phyloP scores from a whole-genome alignment of 768 basidiomycete genomes.

The Sutorius australiensis region DNA sequence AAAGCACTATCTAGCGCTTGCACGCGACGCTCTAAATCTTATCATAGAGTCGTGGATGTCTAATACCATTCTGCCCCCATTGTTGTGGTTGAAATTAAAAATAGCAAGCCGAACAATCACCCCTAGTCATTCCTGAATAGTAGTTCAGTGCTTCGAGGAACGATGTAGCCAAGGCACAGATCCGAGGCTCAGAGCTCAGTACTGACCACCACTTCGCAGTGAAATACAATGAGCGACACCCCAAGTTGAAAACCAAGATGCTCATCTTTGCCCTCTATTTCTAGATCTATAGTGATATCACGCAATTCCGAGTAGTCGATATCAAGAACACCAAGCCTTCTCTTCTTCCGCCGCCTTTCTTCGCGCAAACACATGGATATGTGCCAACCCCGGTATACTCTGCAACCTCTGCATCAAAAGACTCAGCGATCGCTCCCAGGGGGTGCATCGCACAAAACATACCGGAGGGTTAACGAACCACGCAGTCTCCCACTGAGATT shows the following conservation, averaged over 20 bases:
- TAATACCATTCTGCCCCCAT: neutral
- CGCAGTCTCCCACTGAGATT: slow-evolving; percentile 80
- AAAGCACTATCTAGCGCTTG: neutral
- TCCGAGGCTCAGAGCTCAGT: too few species aligned
- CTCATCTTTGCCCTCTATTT: slow-evolving; percentile 5
- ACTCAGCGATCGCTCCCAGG: neutral
- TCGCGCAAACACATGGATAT: slow-evolving; percentile 83
- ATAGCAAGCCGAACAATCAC: neutral
- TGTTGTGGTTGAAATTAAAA: neutral
- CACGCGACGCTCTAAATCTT: too few species aligned
- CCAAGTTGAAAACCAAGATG: neutral
- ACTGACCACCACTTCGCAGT: neutral
- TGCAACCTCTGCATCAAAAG: slow-evolving; percentile 58
- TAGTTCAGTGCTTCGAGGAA: neutral
- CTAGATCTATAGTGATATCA: slow-evolving; percentile 1
- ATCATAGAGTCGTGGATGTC: neutral
- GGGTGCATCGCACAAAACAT: slow-evolving; percentile 21
- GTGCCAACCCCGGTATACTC: slow-evolving; percentile 75
- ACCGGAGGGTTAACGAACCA: slow-evolving; percentile 93
- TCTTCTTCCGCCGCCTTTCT: slow-evolving; percentile 38
- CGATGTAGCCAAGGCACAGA: too few species aligned
- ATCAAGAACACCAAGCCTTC: slow-evolving; percentile 14
- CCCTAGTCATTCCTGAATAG: too few species aligned
- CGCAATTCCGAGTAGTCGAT: neutral
- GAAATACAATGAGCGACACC: neutral